Evolutionary conservation across 495 filamentous ascomycete species (phyloP), one percentile per base, ranked within the genome.

Genomic region (Penicillium coffeae): DNA sequence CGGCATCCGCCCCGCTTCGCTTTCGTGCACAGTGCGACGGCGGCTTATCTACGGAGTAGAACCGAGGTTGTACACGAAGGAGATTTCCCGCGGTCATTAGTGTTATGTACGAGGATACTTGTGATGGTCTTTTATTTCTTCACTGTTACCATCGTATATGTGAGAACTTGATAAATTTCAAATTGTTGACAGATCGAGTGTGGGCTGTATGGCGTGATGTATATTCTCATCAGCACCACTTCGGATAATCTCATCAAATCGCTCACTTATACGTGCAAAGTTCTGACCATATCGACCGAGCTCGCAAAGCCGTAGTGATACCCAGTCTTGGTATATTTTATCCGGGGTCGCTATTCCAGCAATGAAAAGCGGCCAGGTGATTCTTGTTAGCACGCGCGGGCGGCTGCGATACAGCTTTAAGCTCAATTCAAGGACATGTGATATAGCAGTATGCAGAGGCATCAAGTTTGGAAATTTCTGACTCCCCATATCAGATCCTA

Each of bases 251-350:
- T 65, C 59, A 44, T 63, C 66, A 42, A 57, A 68, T 3, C 58
- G 51, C 13, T 25, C 7, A 19, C 60, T 60, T 12, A 59, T 55
- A 12, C 55, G 52, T 7, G 21, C 47, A 45, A 51, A 64, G 30
- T 65, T 60, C 21, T 61, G 53, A 9, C 59, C 63, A 48, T 62
- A 65, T 21, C 52, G 57, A 21, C 66, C 58, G n/a, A 68, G 50
- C 30, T 64, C 62, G 3, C 54, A 53, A 39, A 70, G 37, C 18
- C 59, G 60, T 21, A 66, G 65, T 14, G 62, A 61, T 20, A 68
- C 64, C 66, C 66, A 70, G 50, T 68, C 66, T 41, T 61, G 62
- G 45, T 62, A 62, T 8, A 61, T 64, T 7, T 36, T 51, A 39
- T 67, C 66, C 0, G 52, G 45, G 9, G 63, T 69, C 8, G 64